Conservation (phyloP, 106 monocot genomes). For the Allium sativum region DNA sequence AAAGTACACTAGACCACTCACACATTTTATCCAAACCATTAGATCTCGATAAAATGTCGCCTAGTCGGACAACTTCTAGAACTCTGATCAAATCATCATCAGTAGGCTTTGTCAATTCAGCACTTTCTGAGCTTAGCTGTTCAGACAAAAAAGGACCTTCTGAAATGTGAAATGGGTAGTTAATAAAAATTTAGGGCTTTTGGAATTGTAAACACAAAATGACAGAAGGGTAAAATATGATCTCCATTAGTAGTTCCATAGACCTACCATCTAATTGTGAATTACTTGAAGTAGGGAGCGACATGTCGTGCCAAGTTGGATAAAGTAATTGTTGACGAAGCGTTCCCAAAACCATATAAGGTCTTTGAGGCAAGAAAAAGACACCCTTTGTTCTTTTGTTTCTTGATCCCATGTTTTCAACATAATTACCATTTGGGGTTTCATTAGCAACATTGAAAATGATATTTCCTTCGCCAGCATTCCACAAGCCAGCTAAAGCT, state of each 20-base stretch:
- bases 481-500: constrained; percentile 92
- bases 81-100: constrained; percentile 54
- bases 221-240: no score
- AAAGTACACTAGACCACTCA: constrained; percentile 78
- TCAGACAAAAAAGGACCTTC: constrained; percentile 32
- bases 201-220: no score
- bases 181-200: no score
- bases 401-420: constrained; percentile 13
- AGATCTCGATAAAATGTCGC: constrained; percentile 71
- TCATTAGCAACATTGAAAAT: constrained; percentile 38
- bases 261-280: not conserved
- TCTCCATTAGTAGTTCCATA: no score
- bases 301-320: constrained; percentile 78
- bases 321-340: constrained; percentile 88
- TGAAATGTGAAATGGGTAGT: constrained; percentile 10
- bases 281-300: constrained; percentile 12
- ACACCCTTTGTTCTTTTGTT: constrained; percentile 38
- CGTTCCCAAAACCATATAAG: constrained; percentile 91
- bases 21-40: constrained; percentile 46
- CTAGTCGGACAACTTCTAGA: constrained; percentile 59
- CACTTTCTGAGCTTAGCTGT: constrained; percentile 17
- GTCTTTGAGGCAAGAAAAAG: constrained; percentile 90
- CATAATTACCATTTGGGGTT: constrained; percentile 8
- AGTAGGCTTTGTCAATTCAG: constrained; percentile 36
- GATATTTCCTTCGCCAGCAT: constrained; percentile 57